Evolutionary conservation across 1,139 yeast species (phyloP).

Genomic region (Taphrina communis): DNA sequence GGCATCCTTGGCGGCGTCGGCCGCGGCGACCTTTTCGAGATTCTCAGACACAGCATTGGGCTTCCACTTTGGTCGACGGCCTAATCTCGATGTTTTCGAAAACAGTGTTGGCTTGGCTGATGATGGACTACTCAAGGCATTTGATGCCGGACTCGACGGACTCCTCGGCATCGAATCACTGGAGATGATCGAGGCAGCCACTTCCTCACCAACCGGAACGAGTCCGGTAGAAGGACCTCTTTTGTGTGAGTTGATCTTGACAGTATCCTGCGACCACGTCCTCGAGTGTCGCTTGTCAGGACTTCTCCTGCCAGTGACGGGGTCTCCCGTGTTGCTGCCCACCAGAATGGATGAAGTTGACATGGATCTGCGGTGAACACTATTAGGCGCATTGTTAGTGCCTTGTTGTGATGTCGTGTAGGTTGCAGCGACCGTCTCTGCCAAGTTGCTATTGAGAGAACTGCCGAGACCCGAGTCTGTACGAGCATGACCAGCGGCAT

Average conservation of each 20-base stretch:
- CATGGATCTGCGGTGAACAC: slow-evolving; percentile 19
- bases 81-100: slow-evolving; percentile 19
- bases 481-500: slow-evolving; percentile 1
- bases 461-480: slow-evolving; percentile 7
- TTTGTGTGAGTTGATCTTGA: slow-evolving; percentile 10
- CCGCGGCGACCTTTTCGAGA: slow-evolving; percentile 73
- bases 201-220: slow-evolving; percentile 34
- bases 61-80: slow-evolving; percentile 38
- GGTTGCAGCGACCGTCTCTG: not conserved
- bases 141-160: slow-evolving; percentile 23
- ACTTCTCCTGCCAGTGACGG: slow-evolving; percentile 20
- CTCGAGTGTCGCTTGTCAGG: slow-evolving; percentile 35
- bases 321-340: not conserved
- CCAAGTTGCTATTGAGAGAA: slow-evolving; percentile 1
- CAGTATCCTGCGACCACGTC: slow-evolving; percentile 40
- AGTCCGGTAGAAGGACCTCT: slow-evolving; percentile 16
- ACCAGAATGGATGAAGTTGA: slow-evolving; percentile 30
- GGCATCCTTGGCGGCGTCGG: slow-evolving; percentile 77
- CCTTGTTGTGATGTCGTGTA: not conserved
- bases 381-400: not conserved
- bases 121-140: slow-evolving; percentile 8
- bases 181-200: slow-evolving; percentile 29
- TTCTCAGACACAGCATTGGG: slow-evolving; percentile 89
- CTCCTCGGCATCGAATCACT: slow-evolving; percentile 30
- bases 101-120: slow-evolving; percentile 16